Evolutionary conservation across 768 basidiomycete genomes (phyloP), one percentile per base, ranked within the genome.

Genomic region (Podaxis rugospora): DNA sequence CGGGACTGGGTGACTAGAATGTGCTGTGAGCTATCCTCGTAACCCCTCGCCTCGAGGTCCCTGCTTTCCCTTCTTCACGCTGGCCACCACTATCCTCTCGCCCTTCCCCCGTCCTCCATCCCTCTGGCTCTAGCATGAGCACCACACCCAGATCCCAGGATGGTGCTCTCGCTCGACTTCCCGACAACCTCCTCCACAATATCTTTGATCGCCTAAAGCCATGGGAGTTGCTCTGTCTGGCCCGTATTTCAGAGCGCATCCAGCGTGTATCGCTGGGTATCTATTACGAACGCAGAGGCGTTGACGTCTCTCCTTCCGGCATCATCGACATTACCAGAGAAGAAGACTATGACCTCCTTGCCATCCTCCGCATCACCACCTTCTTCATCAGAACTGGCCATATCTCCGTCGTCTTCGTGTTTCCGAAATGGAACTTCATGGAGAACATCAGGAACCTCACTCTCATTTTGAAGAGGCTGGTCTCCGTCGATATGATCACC

Each of bases 341-440:
- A 37, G 59, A 53, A 46, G 59, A 60, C 27, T 60, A 60, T 25
- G 59, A 60, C 23, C 40, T 60, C 25, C 51, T 60, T 4, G 51
- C 59, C 40, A 52, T 60, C 51, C 59, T 60, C 51, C 59, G 59
- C 21, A 60, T 60, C 40, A 60, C 59, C 14, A 60, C 59, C 18
- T 60, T 60, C 51, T 60, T 60, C 59, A 60, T 32, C 51, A 52
- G 42, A 32, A 60, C 59, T 9, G 59, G 59, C 27, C 59, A 60
- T 50, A 60, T 60, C 40, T 60, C 59, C 21, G 59, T 60, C 21
- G 59, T 60, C 59, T 60, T 60, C 51, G 51, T 60, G 25, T 60
- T 60, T 60, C 59, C 59, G 28, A 60, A 60, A 53, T 60, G 59
- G 59, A 60, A 53, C 28, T 52, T 60, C 16, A 60, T 60, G 59